Percentiles rank a stretch among this genome's conserved stretches.
phyloP scores from a whole-genome alignment of 164 flowering plant species.

The Vitis rotundifolia region DNA sequence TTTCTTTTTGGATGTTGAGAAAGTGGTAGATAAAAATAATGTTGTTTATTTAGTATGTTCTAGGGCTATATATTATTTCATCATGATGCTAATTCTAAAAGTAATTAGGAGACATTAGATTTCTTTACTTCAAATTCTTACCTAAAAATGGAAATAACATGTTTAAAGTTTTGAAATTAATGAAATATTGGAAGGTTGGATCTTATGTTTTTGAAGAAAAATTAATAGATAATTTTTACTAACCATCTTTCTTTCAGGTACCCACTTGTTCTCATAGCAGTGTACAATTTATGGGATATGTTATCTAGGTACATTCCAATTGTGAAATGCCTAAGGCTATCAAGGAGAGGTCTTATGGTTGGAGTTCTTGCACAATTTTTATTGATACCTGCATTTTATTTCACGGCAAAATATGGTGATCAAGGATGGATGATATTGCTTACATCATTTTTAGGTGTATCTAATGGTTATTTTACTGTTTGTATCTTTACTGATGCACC shows the following conservation, averaged over 20 bases:
- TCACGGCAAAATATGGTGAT: conserved; percentile 60
- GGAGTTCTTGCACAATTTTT: conserved; percentile 48
- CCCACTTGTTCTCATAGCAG: conserved; percentile 52
- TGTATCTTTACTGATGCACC: conserved; percentile 60
- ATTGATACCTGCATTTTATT: conserved; percentile 59
- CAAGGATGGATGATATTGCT: conserved; percentile 75
- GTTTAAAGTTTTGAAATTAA: too few species aligned
- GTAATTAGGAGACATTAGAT: too few species aligned
- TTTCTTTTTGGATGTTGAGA: too few species aligned
- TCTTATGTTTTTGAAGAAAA: too few species aligned
- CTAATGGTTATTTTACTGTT: conserved; percentile 70
- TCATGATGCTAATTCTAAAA: too few species aligned
- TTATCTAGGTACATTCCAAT: conserved; percentile 52
- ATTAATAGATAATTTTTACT: too few species aligned
- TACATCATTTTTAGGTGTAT: conserved; percentile 48
- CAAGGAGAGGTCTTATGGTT: conserved; percentile 45
- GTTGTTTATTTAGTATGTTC: too few species aligned
- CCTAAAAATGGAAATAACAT: too few species aligned
- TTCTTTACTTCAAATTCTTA: too few species aligned
- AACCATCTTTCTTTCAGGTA: conserved; percentile 35
- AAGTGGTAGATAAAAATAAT: too few species aligned
- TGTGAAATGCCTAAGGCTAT: conserved; percentile 31
- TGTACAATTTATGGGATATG: conserved; percentile 55
- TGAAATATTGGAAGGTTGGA: too few species aligned
- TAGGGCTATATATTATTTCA: too few species aligned